Conservation (phyloP, 345 rosid genomes). For the Limnanthes douglasii region DNA sequence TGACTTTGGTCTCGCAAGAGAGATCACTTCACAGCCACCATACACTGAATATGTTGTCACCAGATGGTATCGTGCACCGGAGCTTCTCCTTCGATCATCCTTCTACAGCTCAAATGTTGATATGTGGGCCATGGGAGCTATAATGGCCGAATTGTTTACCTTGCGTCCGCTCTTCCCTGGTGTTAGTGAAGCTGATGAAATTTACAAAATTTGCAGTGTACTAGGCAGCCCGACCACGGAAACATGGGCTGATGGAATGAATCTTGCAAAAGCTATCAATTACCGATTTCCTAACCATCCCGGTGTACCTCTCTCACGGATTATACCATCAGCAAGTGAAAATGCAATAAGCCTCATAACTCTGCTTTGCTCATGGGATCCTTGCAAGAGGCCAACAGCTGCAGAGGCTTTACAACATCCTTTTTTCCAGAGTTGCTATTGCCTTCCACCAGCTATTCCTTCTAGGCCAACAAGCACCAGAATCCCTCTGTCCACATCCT, state of each 20-base stretch:
- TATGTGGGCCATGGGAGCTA: constrained; percentile 99
- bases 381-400: too few relatives aligned
- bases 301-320: too few relatives aligned
- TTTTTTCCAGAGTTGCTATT: too few relatives aligned
- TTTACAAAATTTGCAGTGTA: constrained; percentile 79
- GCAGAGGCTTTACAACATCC: too few relatives aligned
- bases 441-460: too few relatives aligned
- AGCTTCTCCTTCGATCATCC: constrained; percentile 77
- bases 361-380: too few relatives aligned
- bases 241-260: constrained; percentile 81
- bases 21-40: constrained; percentile 71
- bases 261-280: constrained; percentile 62
- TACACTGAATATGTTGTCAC: constrained; percentile 87
- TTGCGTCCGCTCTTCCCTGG: constrained; percentile 87
- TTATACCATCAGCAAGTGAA: too few relatives aligned
- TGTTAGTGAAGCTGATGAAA: constrained; percentile 87
- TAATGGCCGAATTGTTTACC: constrained; percentile 73
- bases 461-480: too few relatives aligned
- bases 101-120: constrained; percentile 75
- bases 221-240: constrained; percentile 70
- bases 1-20: constrained; percentile 96
- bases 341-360: too few relatives aligned
- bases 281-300: constrained; percentile 83
- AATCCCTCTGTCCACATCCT: too few relatives aligned
- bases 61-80: constrained; percentile 98